Evolutionary conservation across 2,329 filamentous ascomycete genomes (phyloP).

Genomic region (Fusarium duplospermum): DNA sequence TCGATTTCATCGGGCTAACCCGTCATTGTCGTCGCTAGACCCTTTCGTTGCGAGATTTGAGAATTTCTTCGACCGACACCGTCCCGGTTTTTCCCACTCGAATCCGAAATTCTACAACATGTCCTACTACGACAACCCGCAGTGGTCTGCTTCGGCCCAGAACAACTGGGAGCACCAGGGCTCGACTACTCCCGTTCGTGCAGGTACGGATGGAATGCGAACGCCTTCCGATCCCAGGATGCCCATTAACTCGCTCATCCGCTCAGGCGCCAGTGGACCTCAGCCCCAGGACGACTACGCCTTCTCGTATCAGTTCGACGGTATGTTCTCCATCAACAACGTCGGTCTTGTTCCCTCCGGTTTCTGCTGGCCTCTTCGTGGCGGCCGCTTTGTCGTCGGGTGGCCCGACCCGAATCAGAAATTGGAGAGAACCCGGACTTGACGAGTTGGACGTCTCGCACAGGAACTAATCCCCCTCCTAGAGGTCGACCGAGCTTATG

Average conservation of each 20-base stretch:
- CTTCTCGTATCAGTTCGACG: constrained; percentile 89
- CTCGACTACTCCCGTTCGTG: constrained; percentile 54
- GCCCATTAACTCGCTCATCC: constrained; percentile 23
- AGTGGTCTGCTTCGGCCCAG: constrained; percentile 52
- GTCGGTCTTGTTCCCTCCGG: not conserved
- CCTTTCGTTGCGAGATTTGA: constrained; percentile 24
- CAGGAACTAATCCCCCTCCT: constrained; percentile 42
- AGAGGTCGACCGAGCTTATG: constrained; percentile 97
- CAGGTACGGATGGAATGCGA: constrained; percentile 46
- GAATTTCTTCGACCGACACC: constrained; percentile 14
- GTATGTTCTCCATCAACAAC: constrained; percentile 64
- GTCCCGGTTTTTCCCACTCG: constrained; percentile 33
- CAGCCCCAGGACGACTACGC: constrained; percentile 81
- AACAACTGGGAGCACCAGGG: constrained; percentile 62
- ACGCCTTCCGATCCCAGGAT: not conserved
- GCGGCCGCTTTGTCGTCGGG: not conserved
- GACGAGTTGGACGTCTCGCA: not conserved
- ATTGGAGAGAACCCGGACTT: not conserved
- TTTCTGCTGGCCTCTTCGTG: constrained; percentile 3
- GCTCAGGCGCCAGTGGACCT: constrained; percentile 77
- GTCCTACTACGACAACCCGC: constrained; percentile 60
- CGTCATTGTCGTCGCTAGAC: constrained; percentile 21
- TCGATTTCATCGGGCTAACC: constrained; percentile 31
- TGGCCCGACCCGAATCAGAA: not conserved
- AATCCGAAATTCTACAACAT: constrained; percentile 45